A percentile compares a stretch with the other conserved stretches of the same genome.
These are phyloP conservation scores for Ustilago trichophora DNA, from an alignment of 1,284 basidiomycete species.

Conservation along the genomic window DNA sequence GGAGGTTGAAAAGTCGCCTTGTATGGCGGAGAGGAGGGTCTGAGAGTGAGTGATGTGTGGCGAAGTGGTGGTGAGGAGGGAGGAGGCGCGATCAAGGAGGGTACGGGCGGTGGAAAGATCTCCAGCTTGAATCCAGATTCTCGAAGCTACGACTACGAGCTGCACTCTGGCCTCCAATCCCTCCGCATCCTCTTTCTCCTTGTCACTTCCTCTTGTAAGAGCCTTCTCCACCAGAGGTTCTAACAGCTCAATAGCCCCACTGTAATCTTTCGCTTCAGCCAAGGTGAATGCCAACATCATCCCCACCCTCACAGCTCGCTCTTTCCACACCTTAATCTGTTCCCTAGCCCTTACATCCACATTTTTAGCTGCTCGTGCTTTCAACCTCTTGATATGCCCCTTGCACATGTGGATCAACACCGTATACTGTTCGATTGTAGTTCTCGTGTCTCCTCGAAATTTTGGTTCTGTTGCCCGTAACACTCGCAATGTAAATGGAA, in stretches of 20 bases:
- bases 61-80: background rate
- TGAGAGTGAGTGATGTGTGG: background rate
- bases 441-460: constrained; percentile 7
- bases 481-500: constrained; percentile 34
- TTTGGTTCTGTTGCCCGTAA: constrained; percentile 26
- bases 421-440: constrained; percentile 15
- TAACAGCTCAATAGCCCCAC: constrained; percentile 21
- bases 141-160: constrained; percentile 4
- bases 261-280: constrained; percentile 25
- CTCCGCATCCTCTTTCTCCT: background rate
- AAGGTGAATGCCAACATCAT: constrained; percentile 24
- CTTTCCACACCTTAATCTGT: constrained; percentile 14
- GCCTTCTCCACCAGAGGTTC: constrained; percentile 11
- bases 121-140: constrained; percentile 25
- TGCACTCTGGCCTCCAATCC: constrained; percentile 1
- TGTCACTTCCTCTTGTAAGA: background rate
- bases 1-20: constrained; percentile 9
- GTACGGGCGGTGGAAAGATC: background rate
- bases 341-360: background rate
- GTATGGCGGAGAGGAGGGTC: background rate
- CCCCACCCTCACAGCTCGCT: constrained; percentile 14
- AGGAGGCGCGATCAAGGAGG: background rate
- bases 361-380: background rate
- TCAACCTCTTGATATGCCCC: constrained; percentile 1
- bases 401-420: constrained; percentile 12